Evolutionary conservation across 2,329 filamentous ascomycete species (phyloP), one percentile per base, ranked within the genome.

Genomic region (Sclerotinia glacialis): DNA sequence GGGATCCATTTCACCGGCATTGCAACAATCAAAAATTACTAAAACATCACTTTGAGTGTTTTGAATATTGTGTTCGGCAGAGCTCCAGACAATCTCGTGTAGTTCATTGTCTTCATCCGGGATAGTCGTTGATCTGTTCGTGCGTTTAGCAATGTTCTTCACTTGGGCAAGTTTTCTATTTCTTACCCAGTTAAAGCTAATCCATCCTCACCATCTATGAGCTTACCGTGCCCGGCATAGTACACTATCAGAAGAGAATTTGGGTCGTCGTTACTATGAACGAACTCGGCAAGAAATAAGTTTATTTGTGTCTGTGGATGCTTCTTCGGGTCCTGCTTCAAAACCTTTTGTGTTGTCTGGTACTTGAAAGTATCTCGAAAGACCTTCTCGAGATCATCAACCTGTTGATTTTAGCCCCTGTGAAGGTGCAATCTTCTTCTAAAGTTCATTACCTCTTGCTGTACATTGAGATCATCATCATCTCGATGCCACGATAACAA

Each of bases 21-120:
- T 56, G n/a, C 71, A 72, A 58, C 70, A 72, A 44, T 72, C 71
- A 55, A 72, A 71, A 5, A 71, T 70, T 0, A 69, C 61, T 2
- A 72, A 49, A 1, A 71, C 65, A 46, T 72, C 68, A 11, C 62
- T 61, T 18, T 23, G 5, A 9, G 69, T 69, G 4, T n/a, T 14
- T 23, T 63, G 37, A 14, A 64, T 64, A 12, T 23, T 55, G 6
- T 47, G 21, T 28, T 64, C 52, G 14, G 62, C 52, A 5, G 52
- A 64, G 9, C 31, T 64, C 52, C 52, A 58, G 18, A 64, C 21
- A 12, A 64, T 37, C 16, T 64, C 62, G 3, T 58, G 40, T 14
- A 64, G 5, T 14, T 64, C n/a, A n/a, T 58, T 26, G 1, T 58
- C 34, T 4, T 28, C 28, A n/a, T 49, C 62, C 5, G 62, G 40